These are phyloP conservation scores for Tolypocladium tropicale DNA, from an alignment of 2,329 filamentous ascomycete genomes.

Conservation along the genomic window DNA sequence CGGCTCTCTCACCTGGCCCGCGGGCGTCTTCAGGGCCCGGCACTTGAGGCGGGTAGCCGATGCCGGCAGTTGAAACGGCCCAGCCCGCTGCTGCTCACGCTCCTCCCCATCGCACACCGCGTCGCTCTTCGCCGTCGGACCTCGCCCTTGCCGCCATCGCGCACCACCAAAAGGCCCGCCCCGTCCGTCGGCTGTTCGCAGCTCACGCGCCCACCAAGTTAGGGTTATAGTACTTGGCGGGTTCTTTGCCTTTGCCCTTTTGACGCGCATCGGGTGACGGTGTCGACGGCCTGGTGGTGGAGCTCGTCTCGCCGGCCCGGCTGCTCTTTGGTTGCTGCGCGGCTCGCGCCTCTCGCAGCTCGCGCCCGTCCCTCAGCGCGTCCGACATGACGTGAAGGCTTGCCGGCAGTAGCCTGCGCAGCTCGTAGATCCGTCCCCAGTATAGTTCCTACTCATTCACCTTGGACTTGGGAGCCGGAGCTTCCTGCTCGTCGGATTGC, in stretches of 20 bases:
- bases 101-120: background rate
- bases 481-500: background rate
- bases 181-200: background rate
- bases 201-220: background rate
- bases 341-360: conserved; percentile 1
- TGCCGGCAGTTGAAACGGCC: background rate
- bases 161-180: too few species aligned
- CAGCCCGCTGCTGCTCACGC: background rate
- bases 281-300: background rate
- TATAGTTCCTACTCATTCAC: too few species aligned
- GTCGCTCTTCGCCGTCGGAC: background rate
- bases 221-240: too few species aligned
- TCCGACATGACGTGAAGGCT: conserved; percentile 14
- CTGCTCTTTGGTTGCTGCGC: background rate
- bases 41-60: background rate
- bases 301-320: background rate
- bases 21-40: background rate
- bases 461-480: too few species aligned
- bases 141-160: too few species aligned
- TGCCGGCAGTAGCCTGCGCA: conserved; percentile 9
- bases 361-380: conserved; percentile 5
- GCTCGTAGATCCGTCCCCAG: conserved; percentile 7
- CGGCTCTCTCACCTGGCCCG: background rate
- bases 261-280: too few species aligned
- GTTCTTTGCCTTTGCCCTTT: too few species aligned